Evolutionary conservation across 257 asterid species (phyloP), one percentile per base, ranked within the genome.

Genomic region (Primulina tabacum): DNA sequence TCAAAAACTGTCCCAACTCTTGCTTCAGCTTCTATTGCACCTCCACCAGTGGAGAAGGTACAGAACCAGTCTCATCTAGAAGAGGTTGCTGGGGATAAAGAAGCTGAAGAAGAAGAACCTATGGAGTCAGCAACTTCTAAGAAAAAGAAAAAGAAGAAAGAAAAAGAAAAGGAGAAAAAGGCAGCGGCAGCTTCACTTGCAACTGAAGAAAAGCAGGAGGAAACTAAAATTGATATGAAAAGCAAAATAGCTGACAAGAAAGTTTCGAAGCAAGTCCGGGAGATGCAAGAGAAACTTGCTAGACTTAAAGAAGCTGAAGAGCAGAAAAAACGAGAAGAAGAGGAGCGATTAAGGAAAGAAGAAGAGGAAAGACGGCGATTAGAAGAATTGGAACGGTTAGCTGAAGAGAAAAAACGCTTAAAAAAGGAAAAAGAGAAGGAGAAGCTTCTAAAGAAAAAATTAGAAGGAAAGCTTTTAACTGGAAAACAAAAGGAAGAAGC

Each of bases 401-500:
- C 87, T 47, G 98, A 91, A 84, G 98, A 91, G 85, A 94, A 75
- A 69, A 94, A 87, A 71, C 87, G 95, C 67, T 73, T 84, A 76
- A 94, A 89, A 83, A 94, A 91, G 76, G 99, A 94, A 78, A 88
- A 67, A 72, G 98, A 89, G 72, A 94, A 88, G 82, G 98, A 88
- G 79, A 94, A 91, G 77, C 79, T 87, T 55, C 70, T 76, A 80
- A 89, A 85, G 89, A 91, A 88, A 80, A 94, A 88, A 76, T 92
- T 50, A 74, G 97, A 94, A 63, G 99, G 98, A 53, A 94, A 80
- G 76, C 83, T 86, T 60, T 80, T 88, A 57, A 91, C 99, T 0
- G 95, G 84, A 69, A 94, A 88, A 82, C 96, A 94, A 76, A 91
- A 89, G 86, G 95, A 89, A 79, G 97, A 88, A 81, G 94, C 96